phyloP scores from a whole-genome alignment of 768 basidiomycete genomes.

The Rhodotorula diobovata region DNA sequence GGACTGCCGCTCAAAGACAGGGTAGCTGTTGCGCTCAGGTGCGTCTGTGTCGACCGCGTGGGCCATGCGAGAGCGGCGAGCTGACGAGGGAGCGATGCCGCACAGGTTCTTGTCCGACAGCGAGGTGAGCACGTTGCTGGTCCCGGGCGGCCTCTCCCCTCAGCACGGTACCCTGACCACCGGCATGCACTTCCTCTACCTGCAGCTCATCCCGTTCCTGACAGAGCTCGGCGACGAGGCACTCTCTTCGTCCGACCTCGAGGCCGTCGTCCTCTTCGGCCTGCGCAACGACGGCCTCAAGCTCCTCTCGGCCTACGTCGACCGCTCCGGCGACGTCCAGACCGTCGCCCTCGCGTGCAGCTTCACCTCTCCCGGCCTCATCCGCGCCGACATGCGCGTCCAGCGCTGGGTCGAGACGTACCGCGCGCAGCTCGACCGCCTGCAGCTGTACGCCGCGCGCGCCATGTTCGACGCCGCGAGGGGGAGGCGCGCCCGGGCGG shows the following conservation, averaged over 20 bases:
- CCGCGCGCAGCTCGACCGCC: conserved; percentile 27
- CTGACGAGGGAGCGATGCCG: neutral
- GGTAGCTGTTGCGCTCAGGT: conserved; percentile 32
- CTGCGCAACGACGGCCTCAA: conserved; percentile 36
- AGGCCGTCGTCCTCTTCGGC: conserved; percentile 38
- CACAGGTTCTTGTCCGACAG: conserved; percentile 31
- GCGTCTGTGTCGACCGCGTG: neutral
- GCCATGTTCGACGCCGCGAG: conserved; percentile 30
- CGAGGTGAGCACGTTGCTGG: neutral
- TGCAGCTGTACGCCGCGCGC: conserved; percentile 28
- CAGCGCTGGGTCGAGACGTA: conserved; percentile 37
- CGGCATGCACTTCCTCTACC: too few species aligned
- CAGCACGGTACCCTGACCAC: neutral
- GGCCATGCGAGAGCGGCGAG: too few species aligned
- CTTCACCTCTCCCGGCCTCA: conserved; percentile 34
- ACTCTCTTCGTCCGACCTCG: conserved; percentile 29
- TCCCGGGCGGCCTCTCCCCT: neutral
- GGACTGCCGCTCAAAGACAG: conserved; percentile 34
- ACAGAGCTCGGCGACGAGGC: conserved; percentile 29
- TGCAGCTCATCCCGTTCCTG: conserved; percentile 36
- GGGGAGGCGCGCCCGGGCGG: conserved; percentile 13
- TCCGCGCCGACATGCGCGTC: conserved; percentile 30
- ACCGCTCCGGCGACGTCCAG: conserved; percentile 34
- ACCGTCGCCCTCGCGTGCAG: conserved; percentile 36
- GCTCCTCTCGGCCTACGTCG: conserved; percentile 31